Conservation (phyloP, 2,329 filamentous ascomycete genomes). For the Botryotinia convoluta region DNA sequence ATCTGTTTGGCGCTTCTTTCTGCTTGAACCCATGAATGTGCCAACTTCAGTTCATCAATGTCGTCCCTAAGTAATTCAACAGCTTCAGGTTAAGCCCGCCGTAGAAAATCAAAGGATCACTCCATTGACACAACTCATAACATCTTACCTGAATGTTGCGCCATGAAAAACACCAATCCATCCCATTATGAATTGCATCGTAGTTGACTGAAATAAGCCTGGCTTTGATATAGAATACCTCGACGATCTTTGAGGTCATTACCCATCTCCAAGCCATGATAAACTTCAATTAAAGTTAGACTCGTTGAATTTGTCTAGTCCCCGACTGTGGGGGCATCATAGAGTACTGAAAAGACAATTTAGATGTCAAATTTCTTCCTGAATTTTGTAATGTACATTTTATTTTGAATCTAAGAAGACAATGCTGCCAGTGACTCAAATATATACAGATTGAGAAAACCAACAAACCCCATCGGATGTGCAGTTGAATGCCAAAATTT, state of each 20-base stretch:
- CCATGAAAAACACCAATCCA: no score
- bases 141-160: no score
- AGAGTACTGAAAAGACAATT: neutral
- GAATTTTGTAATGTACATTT: neutral
- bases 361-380: neutral
- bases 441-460: neutral
- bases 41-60: neutral
- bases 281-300: neutral
- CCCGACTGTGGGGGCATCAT: neutral
- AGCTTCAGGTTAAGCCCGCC: neutral
- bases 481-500: constrained; percentile 9
- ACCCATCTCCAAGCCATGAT: neutral
- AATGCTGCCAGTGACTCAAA: neutral
- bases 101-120: no score
- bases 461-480: neutral
- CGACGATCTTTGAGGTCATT: neutral
- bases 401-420: neutral
- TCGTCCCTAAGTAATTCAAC: neutral
- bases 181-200: neutral
- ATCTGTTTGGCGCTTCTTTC: neutral
- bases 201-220: no score
- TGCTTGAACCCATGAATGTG: neutral
- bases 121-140: no score
- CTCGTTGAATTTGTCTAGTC: neutral
- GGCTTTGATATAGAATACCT: neutral